A percentile compares a stretch with the other conserved stretches of the same genome.
phyloP scores from a whole-genome alignment of 202 grass and related monocot species.

The Setaria italica region DNA sequence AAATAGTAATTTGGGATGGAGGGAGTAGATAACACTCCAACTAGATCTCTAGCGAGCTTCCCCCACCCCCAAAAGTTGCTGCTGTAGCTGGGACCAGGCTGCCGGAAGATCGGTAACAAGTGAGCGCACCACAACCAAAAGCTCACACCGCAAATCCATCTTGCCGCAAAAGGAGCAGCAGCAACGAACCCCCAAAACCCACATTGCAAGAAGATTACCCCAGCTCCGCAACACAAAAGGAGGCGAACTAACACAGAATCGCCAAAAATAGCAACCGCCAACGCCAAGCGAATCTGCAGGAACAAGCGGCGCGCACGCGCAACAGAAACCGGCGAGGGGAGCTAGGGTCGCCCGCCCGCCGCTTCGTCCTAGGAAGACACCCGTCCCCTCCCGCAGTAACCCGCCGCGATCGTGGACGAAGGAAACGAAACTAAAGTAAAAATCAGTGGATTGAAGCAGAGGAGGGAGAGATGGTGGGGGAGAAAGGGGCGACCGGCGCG shows the following conservation, averaged over 20 bases:
- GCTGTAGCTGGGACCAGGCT: background rate
- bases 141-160: background rate
- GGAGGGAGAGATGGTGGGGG: too few relatives aligned
- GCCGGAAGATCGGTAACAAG: background rate
- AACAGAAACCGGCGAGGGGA: too few relatives aligned
- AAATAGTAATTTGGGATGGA: too few relatives aligned
- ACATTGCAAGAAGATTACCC: slow-evolving; percentile 20
- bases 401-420: background rate
- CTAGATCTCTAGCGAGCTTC: background rate
- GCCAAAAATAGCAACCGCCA: background rate
- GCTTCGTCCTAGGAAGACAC: background rate
- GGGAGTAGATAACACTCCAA: background rate
- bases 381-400: background rate
- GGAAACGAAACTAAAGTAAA: background rate
- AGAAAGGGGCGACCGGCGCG: background rate
- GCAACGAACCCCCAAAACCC: background rate
- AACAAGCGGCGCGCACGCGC: background rate
- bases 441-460: background rate
- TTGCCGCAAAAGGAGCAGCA: background rate
- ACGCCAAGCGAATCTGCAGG: background rate
- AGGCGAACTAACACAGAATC: background rate
- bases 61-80: too few relatives aligned
- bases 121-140: background rate
- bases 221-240: background rate
- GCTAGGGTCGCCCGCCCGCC: background rate